Conservation (phyloP, 345 rosid species). For the Boechera divaricarpa region DNA sequence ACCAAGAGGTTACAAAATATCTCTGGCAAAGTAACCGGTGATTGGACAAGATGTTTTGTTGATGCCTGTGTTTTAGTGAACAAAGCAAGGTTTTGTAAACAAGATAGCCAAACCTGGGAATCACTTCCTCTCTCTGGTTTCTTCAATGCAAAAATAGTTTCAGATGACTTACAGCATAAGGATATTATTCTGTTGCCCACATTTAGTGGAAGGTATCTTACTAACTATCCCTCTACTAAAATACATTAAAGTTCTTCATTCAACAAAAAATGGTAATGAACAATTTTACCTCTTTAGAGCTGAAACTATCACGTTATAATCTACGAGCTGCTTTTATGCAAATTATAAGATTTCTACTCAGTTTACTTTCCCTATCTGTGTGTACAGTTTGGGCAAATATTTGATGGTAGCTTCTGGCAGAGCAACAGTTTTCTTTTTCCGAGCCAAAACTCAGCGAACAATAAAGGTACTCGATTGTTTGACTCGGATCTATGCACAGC, state of each 20-base stretch:
- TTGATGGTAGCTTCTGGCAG: conserved; percentile 79
- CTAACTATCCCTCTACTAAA: conserved; percentile 25
- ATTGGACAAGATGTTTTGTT: conserved; percentile 77
- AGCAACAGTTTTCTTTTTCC: conserved; percentile 61
- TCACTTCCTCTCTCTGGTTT: conserved; percentile 65
- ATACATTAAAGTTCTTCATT: background rate
- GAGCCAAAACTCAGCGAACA: conserved; percentile 43
- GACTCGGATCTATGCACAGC: background rate
- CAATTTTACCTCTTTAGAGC: background rate
- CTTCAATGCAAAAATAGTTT: conserved; percentile 51
- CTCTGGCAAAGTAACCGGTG: conserved; percentile 47
- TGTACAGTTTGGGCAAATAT: conserved; percentile 76
- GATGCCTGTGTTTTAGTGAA: conserved; percentile 55
- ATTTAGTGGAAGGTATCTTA: conserved; percentile 79
- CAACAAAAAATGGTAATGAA: background rate
- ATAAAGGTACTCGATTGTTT: conserved; percentile 54
- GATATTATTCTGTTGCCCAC: conserved; percentile 62
- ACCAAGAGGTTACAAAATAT: conserved; percentile 48
- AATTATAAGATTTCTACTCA: conserved; percentile 25
- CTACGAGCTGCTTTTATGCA: background rate
- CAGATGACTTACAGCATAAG: conserved; percentile 48
- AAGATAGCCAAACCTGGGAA: conserved; percentile 85
- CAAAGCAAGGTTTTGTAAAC: conserved; percentile 72
- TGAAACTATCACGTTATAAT: background rate
- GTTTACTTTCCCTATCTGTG: conserved; percentile 14